phyloP scores from a whole-genome alignment of 2,329 filamentous ascomycete genomes.

The Pseudogymnoascus sp. region DNA sequence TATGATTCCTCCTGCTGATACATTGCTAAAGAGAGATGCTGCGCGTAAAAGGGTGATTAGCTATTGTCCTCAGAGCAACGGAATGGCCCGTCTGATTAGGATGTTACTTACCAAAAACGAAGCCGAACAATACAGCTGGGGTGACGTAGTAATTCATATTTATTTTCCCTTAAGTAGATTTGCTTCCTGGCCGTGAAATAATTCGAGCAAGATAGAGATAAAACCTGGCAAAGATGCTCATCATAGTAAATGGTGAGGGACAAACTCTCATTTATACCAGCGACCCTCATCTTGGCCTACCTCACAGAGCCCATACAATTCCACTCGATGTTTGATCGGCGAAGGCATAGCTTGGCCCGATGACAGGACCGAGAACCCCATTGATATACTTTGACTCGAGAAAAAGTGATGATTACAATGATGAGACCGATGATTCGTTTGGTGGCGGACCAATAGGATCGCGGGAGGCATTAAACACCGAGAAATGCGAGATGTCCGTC shows the following conservation, averaged over 20 bases:
- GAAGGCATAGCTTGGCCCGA: background rate
- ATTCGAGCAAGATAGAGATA: background rate
- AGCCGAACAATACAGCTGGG: background rate
- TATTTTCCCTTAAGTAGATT: background rate
- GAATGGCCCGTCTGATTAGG: background rate
- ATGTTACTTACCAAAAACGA: background rate
- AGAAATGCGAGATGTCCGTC: conserved; percentile 2
- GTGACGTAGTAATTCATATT: background rate
- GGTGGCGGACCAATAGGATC: background rate
- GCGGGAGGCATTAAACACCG: background rate
- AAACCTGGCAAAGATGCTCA: background rate
- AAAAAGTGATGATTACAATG: background rate
- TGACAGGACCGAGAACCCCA: background rate
- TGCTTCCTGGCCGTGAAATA: background rate
- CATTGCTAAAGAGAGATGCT: background rate
- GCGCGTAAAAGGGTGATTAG: background rate
- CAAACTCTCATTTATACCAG: background rate
- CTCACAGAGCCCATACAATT: background rate
- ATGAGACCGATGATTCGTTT: background rate
- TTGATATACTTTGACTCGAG: background rate
- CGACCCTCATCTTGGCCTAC: background rate
- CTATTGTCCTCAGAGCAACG: background rate
- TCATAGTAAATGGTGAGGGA: background rate
- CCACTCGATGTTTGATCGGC: background rate
- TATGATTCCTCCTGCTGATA: background rate